Percentiles rank a stretch among this genome's conserved stretches.
Conservation (phyloP, 768 basidiomycete species). For the Kwoniella sp. region DNA sequence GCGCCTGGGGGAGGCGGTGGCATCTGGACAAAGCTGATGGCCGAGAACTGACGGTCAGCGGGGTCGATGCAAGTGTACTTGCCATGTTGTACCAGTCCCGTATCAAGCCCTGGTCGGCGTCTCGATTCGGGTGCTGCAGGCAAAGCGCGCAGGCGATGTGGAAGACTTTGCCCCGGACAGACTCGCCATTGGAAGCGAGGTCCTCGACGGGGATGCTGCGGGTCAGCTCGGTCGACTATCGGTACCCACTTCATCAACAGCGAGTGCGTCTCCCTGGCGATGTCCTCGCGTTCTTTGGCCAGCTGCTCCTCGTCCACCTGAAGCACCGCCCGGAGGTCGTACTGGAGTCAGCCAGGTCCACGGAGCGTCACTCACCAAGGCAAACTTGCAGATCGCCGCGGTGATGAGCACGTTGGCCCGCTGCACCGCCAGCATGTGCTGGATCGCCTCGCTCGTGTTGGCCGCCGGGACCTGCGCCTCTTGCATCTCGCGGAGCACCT, state of each 20-base stretch:
- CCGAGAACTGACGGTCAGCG: constrained; percentile 29
- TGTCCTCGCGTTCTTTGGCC: constrained; percentile 32
- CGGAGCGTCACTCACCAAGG: constrained; percentile 29
- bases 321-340: constrained; percentile 34
- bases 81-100: constrained; percentile 45
- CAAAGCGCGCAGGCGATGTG: constrained; percentile 43
- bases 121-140: constrained; percentile 13
- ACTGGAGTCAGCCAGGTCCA: constrained; percentile 13
- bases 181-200: constrained; percentile 43
- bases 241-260: constrained; percentile 35
- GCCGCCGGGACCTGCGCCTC: constrained; percentile 9
- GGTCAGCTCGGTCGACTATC: constrained; percentile 1
- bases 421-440: constrained; percentile 41
- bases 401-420: constrained; percentile 45
- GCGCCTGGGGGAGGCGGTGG: constrained; percentile 35
- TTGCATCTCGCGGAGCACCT: constrained; percentile 23
- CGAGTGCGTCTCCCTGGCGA: constrained; percentile 42
- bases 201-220: constrained; percentile 42
- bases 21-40: constrained; percentile 44
- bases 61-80: constrained; percentile 9
- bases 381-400: constrained; percentile 45
- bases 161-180: constrained; percentile 40
- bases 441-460: constrained; percentile 1
- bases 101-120: constrained; percentile 32
- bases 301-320: constrained; percentile 37